Evolutionary conservation across 306 rosid genomes (phyloP), one percentile per base, ranked within the genome.

Genomic region (Castanopsis chinensis): DNA sequence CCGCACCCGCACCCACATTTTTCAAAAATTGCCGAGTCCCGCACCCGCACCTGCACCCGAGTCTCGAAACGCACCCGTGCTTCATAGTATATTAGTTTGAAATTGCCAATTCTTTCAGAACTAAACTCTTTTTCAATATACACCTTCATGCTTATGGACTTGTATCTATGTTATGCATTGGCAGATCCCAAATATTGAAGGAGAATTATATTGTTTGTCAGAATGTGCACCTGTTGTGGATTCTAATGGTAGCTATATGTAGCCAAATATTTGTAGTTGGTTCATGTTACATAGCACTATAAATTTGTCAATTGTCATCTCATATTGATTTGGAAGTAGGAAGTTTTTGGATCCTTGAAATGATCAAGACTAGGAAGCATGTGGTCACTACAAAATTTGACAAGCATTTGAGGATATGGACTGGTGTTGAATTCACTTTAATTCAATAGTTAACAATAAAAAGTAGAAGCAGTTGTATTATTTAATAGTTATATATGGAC

Each of bases 151-250:
- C 77, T 41, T 73, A 67, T 77, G 70, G 30, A 77, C 21, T 33
- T 37, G 30, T 72, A 49, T 14, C 5, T n/a, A 32, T 59, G 72
- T 55, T 79, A 78, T 74, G 4, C 81, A 56, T 33, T 59, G 55
- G 71, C 89, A 93, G 97, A 86, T 93, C 74, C 82, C 95, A 25
- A 91, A 92, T 76, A 83, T 90, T 52, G 89, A 85, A 79, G 97
- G 98, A 64, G 35, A 32, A 32, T 32, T 32, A 32, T 32, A 32
- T 4, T 32, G 5, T 86, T 59, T 90, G 81, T 2, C 78, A 18
- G 90, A 86, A 54, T 78, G 73, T 61, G 76, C 85, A 1, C 92
- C 93, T 14, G 83, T 89, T 55, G 93, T 91, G 20, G 96, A 93
- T 74, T 89, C 95, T 53, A 91, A 90, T 84, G 98, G 97, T 89